Conservation (phyloP, 345 rosid species). For the Populus euphratica region DNA sequence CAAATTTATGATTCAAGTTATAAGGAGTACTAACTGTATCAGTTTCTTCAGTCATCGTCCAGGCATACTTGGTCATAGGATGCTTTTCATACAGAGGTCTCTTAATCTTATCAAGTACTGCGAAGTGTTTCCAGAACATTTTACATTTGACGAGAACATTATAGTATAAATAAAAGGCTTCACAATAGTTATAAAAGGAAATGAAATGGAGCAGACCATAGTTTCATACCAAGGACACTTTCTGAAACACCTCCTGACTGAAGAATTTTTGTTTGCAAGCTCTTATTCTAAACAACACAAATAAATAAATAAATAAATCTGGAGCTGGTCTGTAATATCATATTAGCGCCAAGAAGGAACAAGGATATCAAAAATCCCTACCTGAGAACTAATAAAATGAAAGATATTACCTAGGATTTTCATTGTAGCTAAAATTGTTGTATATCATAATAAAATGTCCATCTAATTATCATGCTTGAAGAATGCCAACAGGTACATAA, state of each 20-base stretch:
- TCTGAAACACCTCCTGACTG: constrained; percentile 63
- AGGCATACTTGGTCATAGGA: constrained; percentile 87
- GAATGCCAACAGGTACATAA: constrained; percentile 14
- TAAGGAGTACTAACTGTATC: constrained; percentile 59
- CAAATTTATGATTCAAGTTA: background rate
- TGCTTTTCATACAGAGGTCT: constrained; percentile 92
- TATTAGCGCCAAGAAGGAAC: background rate
- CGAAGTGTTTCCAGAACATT: constrained; percentile 19
- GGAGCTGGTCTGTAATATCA: background rate
- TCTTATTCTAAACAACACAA: constrained; percentile 51
- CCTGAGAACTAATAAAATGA: background rate
- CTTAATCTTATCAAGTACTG: constrained; percentile 82
- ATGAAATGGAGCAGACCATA: background rate
- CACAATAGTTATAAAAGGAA: constrained; percentile 13
- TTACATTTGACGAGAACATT: background rate
- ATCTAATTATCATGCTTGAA: background rate
- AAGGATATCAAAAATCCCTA: background rate
- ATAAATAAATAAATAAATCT: background rate
- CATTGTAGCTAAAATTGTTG: background rate
- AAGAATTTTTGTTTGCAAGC: constrained; percentile 53
- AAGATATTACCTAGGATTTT: background rate
- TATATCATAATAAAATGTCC: constrained; percentile 1
- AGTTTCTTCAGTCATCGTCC: constrained; percentile 80
- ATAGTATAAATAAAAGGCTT: constrained; percentile 13
- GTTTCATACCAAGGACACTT: constrained; percentile 58